Conservation (phyloP, 148 eudicot species). For the Cornus kousa region DNA sequence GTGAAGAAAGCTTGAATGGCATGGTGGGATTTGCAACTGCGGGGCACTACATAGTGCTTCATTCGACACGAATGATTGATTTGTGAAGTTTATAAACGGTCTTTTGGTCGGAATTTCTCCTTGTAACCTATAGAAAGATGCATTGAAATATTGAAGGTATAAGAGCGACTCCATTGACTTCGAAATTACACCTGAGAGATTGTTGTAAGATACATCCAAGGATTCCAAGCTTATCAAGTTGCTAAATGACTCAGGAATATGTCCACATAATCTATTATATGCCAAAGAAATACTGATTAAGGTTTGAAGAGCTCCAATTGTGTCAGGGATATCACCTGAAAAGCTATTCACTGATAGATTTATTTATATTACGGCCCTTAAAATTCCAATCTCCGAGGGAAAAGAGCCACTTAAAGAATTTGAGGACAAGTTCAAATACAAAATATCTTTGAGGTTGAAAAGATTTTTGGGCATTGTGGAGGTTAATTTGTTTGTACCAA, state of each 20-base stretch:
- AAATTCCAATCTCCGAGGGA: constrained; percentile 1
- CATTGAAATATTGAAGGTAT: too few relatives aligned
- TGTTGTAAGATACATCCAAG: too few relatives aligned
- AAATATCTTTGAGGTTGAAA: constrained; percentile 8
- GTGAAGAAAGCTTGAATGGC: too few relatives aligned
- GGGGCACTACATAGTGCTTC: too few relatives aligned
- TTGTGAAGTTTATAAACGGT: too few relatives aligned
- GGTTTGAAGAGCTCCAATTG: neutral
- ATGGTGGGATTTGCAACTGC: too few relatives aligned
- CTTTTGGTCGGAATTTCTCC: too few relatives aligned
- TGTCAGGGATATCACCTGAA: too few relatives aligned
- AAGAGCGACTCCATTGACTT: constrained; percentile 6
- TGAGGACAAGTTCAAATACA: neutral
- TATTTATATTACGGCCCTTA: neutral
- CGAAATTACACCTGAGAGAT: constrained; percentile 6
- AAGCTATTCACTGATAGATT: constrained; percentile 12
- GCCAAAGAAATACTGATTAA: neutral
- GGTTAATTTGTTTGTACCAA: neutral
- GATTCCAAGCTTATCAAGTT: too few relatives aligned
- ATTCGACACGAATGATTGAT: too few relatives aligned
- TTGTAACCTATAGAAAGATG: too few relatives aligned
- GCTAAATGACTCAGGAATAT: too few relatives aligned
- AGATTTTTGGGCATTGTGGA: constrained; percentile 1
- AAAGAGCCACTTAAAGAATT: constrained; percentile 10
- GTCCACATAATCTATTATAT: neutral